Base-by-base conservation (phyloP, 306 rosid genomes). In the Sphenostylis stenocarpa region DNA sequence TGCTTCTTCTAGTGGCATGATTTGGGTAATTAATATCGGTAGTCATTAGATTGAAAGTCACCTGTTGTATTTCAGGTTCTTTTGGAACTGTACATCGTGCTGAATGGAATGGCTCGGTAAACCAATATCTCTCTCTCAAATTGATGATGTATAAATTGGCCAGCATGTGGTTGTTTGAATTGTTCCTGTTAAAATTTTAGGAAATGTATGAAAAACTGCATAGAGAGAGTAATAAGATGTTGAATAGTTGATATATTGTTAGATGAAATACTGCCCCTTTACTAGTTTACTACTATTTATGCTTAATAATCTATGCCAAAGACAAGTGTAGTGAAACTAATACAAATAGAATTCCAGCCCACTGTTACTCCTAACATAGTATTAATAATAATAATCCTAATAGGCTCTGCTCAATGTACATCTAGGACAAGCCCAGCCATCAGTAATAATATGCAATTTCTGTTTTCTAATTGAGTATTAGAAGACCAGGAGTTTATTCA, bases 11-110 rank as follows among this genome's bases (percentile, higher is more conserved):
- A 70, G 70, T 56, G 73, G 58, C 70, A 72, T 78, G 70, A 14
- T 84, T 81, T 16, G 57, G 33, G 49, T 34, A 56, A 76, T 48
- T 21, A 12, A 23, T 78, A 11, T 79, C 43, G 29, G 24, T 14
- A 53, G 41, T 60, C 36, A 39, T 72, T 69, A 31, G 63, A 66
- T 84, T 63, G 78, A 47, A 70, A 51, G 67, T 64, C 44, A 14
- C 43, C 51, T 65, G 72, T 39, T 89, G 28, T 83, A 67, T 84
- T 89, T 77, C 93, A 93, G 99, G 97, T 87, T 93, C 98, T 62
- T 96, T 96, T 79, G 99, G 98, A 80, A 96, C 94, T 77, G 99
- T 96, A 47, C 98, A 91, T 86, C 96, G 90, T n/a, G 99, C 98
- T 53, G 99, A 96, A 83, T 96, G 99, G 99, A 80, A 88, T 88